Evolutionary conservation across 306 rosid genomes (phyloP), one percentile per base, ranked within the genome.

Genomic region (Prunus mume): DNA sequence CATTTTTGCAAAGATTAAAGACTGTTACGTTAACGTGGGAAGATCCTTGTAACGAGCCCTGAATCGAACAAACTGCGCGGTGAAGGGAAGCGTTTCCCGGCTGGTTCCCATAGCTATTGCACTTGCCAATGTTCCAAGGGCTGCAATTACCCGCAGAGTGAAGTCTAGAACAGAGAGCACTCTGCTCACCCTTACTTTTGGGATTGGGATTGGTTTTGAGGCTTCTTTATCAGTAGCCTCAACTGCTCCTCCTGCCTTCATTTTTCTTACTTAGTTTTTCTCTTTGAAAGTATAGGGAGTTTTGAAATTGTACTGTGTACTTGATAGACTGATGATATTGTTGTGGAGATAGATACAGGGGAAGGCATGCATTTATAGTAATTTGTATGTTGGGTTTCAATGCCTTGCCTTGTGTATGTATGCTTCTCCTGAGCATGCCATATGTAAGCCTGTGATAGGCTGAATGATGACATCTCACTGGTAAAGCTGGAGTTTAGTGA

Each of bases 1-100:
- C 12, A 34, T 15, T 17, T 46, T 20, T 3, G 11, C 46, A 24
- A 22, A 6, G 20, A 43, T 38, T 24, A 34, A 6, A 75, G 0
- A 14, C 5, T 28, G 86, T 82, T 71, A 91, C 96, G 76, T 79
- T 28, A 91, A 79, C 3, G 85, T 61, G 43, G 96, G 96, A 60
- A 88, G 83, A 47, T 88, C 83, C 6, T 64, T 78, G 75, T 46
- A 83, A 3, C 62, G 76, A 15, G 86, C 86, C 41, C 34, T 55
- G 64, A 83, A 83, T 19, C 76, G 80, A 27, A 69, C 17, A 43
- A 78, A 83, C 57, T 17, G 76, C 0, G 74, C 3, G 38, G 38
- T 32, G 11, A 78, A 78, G 1, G 77, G 77, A 19, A 74, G 83
- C 63, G 86, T 74, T 63, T 83, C 51, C 43, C 41, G 4, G 13